Percentiles rank a stretch among this genome's conserved stretches.
Evolutionary conservation across 345 rosid species (phyloP).

Genomic region (Citropsis articulata): DNA sequence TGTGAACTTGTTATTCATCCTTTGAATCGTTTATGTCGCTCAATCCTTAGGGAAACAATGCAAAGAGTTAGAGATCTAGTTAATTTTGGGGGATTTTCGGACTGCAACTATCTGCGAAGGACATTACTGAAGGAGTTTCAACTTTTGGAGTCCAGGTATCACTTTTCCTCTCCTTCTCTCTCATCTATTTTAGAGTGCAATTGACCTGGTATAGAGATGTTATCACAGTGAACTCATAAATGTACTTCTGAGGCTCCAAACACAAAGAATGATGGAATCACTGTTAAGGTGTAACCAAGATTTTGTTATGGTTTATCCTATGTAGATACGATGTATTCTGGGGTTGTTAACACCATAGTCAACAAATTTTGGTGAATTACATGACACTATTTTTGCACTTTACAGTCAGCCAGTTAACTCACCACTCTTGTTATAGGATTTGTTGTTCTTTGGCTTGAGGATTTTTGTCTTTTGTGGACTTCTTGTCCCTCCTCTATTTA

Average conservation of each 20-base stretch:
- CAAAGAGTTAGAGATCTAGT: constrained; percentile 58
- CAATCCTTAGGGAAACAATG: constrained; percentile 52
- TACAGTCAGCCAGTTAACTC: no score
- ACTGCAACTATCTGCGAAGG: constrained; percentile 51
- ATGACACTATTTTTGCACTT: background rate
- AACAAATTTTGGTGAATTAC: background rate
- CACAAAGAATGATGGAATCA: background rate
- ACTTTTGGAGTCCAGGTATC: constrained; percentile 70
- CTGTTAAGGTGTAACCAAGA: background rate
- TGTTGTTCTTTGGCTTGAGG: no score
- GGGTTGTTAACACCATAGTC: no score
- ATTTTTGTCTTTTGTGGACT: no score
- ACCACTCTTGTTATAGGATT: no score
- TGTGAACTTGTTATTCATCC: background rate
- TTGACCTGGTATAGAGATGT: background rate
- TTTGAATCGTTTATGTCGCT: constrained; percentile 8
- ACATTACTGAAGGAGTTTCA: constrained; percentile 76
- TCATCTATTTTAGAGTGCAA: background rate
- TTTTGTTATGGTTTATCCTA: background rate
- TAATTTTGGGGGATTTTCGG: constrained; percentile 61
- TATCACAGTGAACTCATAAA: background rate
- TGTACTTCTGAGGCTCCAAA: background rate
- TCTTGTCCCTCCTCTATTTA: no score
- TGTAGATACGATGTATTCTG: no score
- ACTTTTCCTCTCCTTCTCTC: constrained; percentile 12